Evolutionary conservation across 768 basidiomycete genomes (phyloP), one percentile per base, ranked within the genome.

Genomic region (Kwoniella bestiolae): DNA sequence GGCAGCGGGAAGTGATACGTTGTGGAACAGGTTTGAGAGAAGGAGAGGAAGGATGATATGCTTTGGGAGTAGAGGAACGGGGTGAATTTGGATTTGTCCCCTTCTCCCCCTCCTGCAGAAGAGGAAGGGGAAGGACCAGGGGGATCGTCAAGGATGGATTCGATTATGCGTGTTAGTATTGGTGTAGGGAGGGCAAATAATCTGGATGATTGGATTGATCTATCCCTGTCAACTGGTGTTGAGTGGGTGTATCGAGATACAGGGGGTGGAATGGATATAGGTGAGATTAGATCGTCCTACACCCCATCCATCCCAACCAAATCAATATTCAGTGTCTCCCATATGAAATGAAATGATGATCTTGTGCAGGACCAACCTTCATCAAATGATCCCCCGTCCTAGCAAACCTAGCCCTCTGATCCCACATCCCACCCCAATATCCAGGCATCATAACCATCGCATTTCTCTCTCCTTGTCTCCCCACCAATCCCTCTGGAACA

Each of bases 391-490:
- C 23, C 18, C 63, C 68, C 7, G 38, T 46, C 0, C 16, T 49
- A 26, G 28, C 51, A 38, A 49, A 69, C 18, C 65, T 51, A 1
- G 50, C 32, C 14, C 60, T 26, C 60, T 66, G 63, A 65, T 31
- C 28, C 3, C 14, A n/a, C 29, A 51, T 61, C 18, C 70, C 70
- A 21, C 44, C 34, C 70, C 70, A 71, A 53, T 51, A 68, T 25
- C 60, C 63, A 23, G 56, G n/a, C 6, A 47, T 55, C 45, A 62
- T 23, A 8, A 32, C 21, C 51, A n/a, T 16, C 29, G 16, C n/a
- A 8, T 18, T 44, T 41, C 23, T 31, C 12, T 16, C 29, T 34
- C 35, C 51, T 2, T 52, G n/a, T 23, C 45, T 29, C 12, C 44
- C 31, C 2, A 16, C 50, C 14, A 29, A 31, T 16, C 29, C 25